Base-by-base conservation (phyloP, 2,329 filamentous ascomycete genomes). In the Camptophora hylomeconis region DNA sequence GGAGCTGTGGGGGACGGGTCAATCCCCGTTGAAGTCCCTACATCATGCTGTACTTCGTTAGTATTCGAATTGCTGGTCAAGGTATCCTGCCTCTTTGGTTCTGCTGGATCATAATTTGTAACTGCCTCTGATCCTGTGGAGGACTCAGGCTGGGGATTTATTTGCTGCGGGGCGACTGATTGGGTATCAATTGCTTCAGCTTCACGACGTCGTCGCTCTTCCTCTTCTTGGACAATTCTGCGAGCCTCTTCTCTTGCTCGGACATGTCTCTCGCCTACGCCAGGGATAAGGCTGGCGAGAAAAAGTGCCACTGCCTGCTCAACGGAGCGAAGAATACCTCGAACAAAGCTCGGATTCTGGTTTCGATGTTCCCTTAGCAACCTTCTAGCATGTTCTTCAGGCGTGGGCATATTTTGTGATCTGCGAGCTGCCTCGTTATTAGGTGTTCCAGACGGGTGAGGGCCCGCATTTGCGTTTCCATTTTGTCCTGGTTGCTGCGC, bases 241-340 rank as follows among this genome's bases (percentile, higher is more conserved):
- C 32, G 55, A 55, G 64, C 57, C 30, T 65, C 63, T 40, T 68
- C 63, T 33, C 65, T 57, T 15, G 65, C 69, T 37, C 61, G 55
- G 9, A 75, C 65, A 45, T 72, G 67, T 5, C 67, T 56, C 45
- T 76, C 72, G 1, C 72, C 71, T 15, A 76, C 58, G 1, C 72
- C 72, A 1, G 72, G 72, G 45, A 72, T 65, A 27, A 76, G 45
- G 47, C 67, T 73, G 1, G 70, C 71, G 18, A 76, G 46, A 35
- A 76, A 72, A n/a, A 76, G 53, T n/a, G 68, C 67, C 21, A 70
- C 44, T 2, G 65, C 65, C 20, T 72, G 57, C 46, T 75, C 71
- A 0, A 59, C 47, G 2, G 60, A 32, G 15, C 39, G 37, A 10
- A 43, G 31, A 9, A 20, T 15, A 23, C 41, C 34, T 22, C 37